Evolutionary conservation across 768 basidiomycete species (phyloP), one percentile per base, ranked within the genome.

Genomic region (Saitozyma sp.): DNA sequence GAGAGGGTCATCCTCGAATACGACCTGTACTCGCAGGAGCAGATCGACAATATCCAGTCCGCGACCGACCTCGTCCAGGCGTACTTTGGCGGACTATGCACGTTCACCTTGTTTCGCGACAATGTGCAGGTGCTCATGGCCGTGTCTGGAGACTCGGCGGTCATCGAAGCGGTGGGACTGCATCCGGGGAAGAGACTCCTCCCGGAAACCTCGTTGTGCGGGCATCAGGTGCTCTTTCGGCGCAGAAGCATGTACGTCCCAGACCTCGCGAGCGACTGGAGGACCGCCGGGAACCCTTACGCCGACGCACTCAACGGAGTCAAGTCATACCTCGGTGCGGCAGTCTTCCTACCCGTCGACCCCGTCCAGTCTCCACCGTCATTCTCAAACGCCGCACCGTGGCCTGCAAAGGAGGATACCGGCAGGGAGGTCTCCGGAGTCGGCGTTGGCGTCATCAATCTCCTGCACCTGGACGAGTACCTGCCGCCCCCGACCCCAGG

Each of bases 41-140:
- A 70, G 50, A 41, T 62, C 5, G 19, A 59, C 16, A 74, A 70
- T 46, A 69, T 74, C 29, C 67, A 69, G 53, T 53, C 63, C 6
- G 64, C 72, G 2, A 60, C 64, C 16, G 66, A 74, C 13, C 41
- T 74, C 10, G 40, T 67, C 9, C 38, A 54, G 8, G 61, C 66
- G 1, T 68, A 69, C 61, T 70, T 68, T 50, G 61, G 61, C 41
- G 69, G 66, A 3, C 14, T 63, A 1, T 43, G 41, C 42, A 66
- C 65, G 0, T 66, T 66, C 41, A 54, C 65, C 8, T 51, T 66
- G 5, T 59, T 62, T 19, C 51, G 58, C 5, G 50, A 66, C 51
- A 42, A 52, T 39, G 17, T 59, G 9, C 65, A 66, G 59, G 50
- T 43, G 16, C 57, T 49, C 49, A 54, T 59, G 19, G 37, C 56